Conservation (phyloP, 768 basidiomycete species). For the Serendipita sp. region DNA sequence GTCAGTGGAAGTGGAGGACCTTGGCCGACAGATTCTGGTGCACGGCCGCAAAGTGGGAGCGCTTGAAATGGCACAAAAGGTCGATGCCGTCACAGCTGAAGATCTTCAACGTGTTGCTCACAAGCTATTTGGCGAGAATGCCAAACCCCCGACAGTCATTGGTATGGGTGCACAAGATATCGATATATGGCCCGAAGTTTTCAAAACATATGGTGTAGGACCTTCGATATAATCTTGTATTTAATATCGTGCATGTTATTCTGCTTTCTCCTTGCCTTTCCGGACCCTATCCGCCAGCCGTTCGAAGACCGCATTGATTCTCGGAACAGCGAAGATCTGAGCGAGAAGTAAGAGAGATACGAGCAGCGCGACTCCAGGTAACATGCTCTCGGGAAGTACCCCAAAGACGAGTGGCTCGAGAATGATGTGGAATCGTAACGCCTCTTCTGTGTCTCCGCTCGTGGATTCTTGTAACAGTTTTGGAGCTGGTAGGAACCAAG, state of each 20-base stretch:
- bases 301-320: neutral
- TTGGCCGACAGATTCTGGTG: slow-evolving; percentile 76
- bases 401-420: neutral
- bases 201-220: slow-evolving; percentile 55
- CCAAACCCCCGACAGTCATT: slow-evolving; percentile 58
- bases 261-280: neutral
- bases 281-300: neutral
- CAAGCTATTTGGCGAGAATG: slow-evolving; percentile 42
- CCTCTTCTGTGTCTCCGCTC: neutral
- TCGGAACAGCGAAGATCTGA: neutral
- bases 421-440: neutral
- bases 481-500: neutral
- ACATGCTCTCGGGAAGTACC: neutral
- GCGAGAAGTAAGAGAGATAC: neutral
- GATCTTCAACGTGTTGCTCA: slow-evolving; percentile 62
- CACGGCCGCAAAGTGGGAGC: slow-evolving; percentile 74
- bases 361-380: neutral
- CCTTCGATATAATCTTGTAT: neutral
- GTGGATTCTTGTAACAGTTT: too few relatives aligned
- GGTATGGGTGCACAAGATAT: slow-evolving; percentile 71
- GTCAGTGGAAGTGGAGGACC: slow-evolving; percentile 71
- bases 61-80: slow-evolving; percentile 79
- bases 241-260: neutral
- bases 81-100: slow-evolving; percentile 56
- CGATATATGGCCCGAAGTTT: slow-evolving; percentile 43